Base-by-base conservation (phyloP, 257 asterid species). In the Fraxinus americana region DNA sequence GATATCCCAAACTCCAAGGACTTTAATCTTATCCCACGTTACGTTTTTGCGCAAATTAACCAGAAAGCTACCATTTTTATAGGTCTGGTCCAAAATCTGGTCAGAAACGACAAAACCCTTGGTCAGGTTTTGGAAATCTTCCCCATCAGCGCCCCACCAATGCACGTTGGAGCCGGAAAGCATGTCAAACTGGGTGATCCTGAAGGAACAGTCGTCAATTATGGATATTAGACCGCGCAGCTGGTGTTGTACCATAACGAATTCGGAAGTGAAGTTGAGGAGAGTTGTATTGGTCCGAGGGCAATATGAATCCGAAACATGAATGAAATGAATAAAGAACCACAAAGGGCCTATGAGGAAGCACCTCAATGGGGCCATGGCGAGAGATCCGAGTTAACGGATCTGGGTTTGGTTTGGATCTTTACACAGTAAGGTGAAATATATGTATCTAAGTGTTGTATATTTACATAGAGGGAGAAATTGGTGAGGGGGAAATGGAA, bases 141-240 rank as follows among this genome's bases (percentile, higher is more conserved):
- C 85, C 12, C 92, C 99, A 3, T 75, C 45, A 23, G 99, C 90
- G 70, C 97, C 98, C 98, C 99, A 91, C 97, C 97, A 95, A 82
- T 80, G 93, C 72, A 93, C 99, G 82, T 95, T 91, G 45, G 91
- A 76, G 75, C 99, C 99, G 65, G 90, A 79, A 8, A 95, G 89
- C 99, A 95, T 93, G 82, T 95, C 99, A 48, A 95, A 95, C 68
- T 86, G 85, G 29, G 94, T 87, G 78, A 95, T 97, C 67, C 83
- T 81, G 78, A 95, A 95, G 3, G 98, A 90, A 77, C 98, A 95
- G 77, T 84, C 92, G 34, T 92, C 93, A 11, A 89, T 59, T 54
- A 95, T 78, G 57, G 92, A 84, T 23, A 95, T 68, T 30, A 83
- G 82, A 16, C 98, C 99, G 8, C 99, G 94, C 75, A 95, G 89